Conservation (phyloP, 345 rosid genomes). For the Sapria himalayana region DNA sequence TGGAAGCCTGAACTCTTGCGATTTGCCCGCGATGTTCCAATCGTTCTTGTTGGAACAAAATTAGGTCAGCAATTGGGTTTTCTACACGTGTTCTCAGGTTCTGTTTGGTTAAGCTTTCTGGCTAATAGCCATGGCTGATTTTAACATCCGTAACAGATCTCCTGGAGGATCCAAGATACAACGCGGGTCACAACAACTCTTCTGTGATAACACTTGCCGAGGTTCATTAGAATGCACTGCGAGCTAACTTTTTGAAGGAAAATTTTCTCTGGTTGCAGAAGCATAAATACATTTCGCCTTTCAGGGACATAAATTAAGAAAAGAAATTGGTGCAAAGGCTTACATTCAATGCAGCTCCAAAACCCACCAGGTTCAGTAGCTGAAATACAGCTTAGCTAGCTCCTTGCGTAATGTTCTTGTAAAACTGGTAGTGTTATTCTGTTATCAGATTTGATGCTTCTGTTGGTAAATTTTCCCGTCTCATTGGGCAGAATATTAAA, state of each 20-base stretch:
- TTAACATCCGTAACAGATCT: constrained; percentile 33
- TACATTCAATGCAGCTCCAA: constrained; percentile 95
- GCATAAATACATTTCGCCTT: not conserved
- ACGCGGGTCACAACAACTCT: constrained; percentile 42
- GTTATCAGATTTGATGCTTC: not conserved
- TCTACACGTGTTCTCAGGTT: not conserved
- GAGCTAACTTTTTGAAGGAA: not conserved
- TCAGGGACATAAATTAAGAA: constrained; percentile 90
- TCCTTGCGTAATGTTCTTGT: not conserved
- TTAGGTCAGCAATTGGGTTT: constrained; percentile 27
- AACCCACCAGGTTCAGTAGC: constrained; percentile 62
- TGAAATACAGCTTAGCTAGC: not conserved
- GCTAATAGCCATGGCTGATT: not conserved
- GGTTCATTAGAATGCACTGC: constrained; percentile 25
- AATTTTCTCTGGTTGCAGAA: not conserved
- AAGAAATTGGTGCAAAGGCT: constrained; percentile 87
- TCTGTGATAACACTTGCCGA: constrained; percentile 55
- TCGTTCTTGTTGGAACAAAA: constrained; percentile 93
- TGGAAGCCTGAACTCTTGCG: constrained; percentile 98
- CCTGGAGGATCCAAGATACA: constrained; percentile 55
- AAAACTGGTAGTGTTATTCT: not conserved
- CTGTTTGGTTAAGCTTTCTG: not conserved
- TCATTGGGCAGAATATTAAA: constrained; percentile 58
- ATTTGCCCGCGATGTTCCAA: constrained; percentile 88
- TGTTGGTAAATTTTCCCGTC: not conserved